Evolutionary conservation across 352 stramenopile genomes (phyloP).

Genomic region (Saprolegnia parasitica): DNA sequence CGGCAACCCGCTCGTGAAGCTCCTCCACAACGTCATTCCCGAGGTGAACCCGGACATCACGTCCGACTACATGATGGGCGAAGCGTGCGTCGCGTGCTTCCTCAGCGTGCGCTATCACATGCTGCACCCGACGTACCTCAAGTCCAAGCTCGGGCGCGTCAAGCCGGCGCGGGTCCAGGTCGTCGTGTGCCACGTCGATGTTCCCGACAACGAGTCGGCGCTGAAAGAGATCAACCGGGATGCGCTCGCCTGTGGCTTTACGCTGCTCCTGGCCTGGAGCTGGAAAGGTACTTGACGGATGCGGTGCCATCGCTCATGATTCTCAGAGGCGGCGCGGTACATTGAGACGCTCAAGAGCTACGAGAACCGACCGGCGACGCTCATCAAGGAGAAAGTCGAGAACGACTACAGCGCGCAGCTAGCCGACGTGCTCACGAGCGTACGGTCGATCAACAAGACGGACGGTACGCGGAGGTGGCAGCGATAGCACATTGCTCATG

Average conservation of each 20-base stretch:
- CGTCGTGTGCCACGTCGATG: constrained; percentile 94
- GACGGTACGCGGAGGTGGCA: constrained; percentile 44
- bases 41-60: constrained; percentile 88
- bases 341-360: constrained; percentile 96
- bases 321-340: constrained; percentile 90
- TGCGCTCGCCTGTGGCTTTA: constrained; percentile 87
- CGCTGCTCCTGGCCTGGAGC: constrained; percentile 92
- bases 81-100: constrained; percentile 59
- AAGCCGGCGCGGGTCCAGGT: constrained; percentile 83
- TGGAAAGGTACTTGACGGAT: constrained; percentile 34
- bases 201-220: constrained; percentile 91
- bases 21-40: constrained; percentile 90
- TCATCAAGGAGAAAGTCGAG: constrained; percentile 93
- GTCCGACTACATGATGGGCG: constrained; percentile 93
- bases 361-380: constrained; percentile 91
- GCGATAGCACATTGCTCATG: not conserved
- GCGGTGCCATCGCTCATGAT: not conserved
- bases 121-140: constrained; percentile 86
- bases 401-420: constrained; percentile 87
- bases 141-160: constrained; percentile 87
- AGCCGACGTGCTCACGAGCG: constrained; percentile 85
- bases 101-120: constrained; percentile 87
- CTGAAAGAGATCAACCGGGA: constrained; percentile 92
- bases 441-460: constrained; percentile 94
- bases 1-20: constrained; percentile 91